These are phyloP conservation scores for Suillus hirtellus DNA, from an alignment of 768 basidiomycete genomes.

Conservation along the genomic window DNA sequence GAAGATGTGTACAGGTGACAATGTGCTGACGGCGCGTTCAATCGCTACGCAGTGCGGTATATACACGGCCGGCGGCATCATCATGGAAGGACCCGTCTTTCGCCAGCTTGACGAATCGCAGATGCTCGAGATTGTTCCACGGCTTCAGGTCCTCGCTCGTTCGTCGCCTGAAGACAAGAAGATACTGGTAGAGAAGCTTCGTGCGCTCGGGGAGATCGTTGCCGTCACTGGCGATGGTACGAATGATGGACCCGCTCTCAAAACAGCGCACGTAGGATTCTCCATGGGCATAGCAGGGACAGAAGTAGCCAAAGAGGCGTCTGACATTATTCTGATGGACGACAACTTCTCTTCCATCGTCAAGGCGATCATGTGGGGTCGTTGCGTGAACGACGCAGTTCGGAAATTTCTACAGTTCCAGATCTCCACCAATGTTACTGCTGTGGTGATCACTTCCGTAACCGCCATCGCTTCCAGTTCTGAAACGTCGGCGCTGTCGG, in stretches of 20 bases:
- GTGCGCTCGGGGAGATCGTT: conserved; percentile 84
- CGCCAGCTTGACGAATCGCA: conserved; percentile 70
- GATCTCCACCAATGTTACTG: conserved; percentile 91
- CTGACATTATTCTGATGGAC: conserved; percentile 98
- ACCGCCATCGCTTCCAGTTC: conserved; percentile 77
- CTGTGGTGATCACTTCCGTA: conserved; percentile 91
- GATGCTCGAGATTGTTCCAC: conserved; percentile 81
- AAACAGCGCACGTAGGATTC: conserved; percentile 95
- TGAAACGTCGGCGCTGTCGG: conserved; percentile 86
- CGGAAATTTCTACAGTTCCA: conserved; percentile 98
- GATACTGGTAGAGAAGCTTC: conserved; percentile 85
- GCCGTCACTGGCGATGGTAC: conserved; percentile 98
- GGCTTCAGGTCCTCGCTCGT: conserved; percentile 93
- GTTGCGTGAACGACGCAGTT: conserved; percentile 97
- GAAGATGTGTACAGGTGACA: conserved; percentile 99
- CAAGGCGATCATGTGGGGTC: conserved; percentile 98
- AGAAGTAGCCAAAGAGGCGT: conserved; percentile 98
- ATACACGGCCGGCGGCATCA: conserved; percentile 88
- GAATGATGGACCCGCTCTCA: conserved; percentile 95
- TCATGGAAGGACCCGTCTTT: conserved; percentile 98
- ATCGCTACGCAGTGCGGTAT: conserved; percentile 97
- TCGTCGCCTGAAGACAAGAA: conserved; percentile 98
- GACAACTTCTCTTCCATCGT: conserved; percentile 97
- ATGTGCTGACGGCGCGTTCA: conserved; percentile 92
- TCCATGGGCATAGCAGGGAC: conserved; percentile 97